Evolutionary conservation across 371 early-diverging fungal genomes (phyloP).

Genomic region (Umbelopsis sp.): DNA sequence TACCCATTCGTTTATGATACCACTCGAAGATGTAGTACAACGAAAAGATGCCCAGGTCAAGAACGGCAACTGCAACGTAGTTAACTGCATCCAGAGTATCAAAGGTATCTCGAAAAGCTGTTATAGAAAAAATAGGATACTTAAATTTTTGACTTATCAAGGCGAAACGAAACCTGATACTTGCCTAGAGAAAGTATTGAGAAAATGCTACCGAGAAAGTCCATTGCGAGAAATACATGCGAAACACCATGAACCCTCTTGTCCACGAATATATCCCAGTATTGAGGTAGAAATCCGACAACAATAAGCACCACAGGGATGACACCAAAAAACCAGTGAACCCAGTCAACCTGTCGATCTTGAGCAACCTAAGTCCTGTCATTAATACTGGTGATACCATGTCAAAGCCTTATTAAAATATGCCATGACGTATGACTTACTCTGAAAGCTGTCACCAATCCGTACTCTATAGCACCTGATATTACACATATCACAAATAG

Average conservation of each 20-base stretch:
- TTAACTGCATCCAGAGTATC: constrained; percentile 35
- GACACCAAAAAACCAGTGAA: constrained; percentile 43
- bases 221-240: constrained; percentile 51
- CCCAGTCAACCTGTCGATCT: constrained; percentile 27
- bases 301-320: constrained; percentile 48
- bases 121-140: not conserved
- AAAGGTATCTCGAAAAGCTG: constrained; percentile 27
- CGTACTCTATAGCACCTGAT: constrained; percentile 33
- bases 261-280: constrained; percentile 46
- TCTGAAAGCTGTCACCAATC: constrained; percentile 30
- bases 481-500: constrained; percentile 22
- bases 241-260: constrained; percentile 45
- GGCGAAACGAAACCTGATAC: not conserved
- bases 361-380: constrained; percentile 25
- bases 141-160: not conserved
- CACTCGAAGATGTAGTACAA: constrained; percentile 38
- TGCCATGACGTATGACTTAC: constrained; percentile 16
- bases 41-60: constrained; percentile 31
- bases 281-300: constrained; percentile 58
- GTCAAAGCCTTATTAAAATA: not conserved
- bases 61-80: constrained; percentile 33
- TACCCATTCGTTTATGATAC: constrained; percentile 22
- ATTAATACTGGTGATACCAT: not conserved
- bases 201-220: constrained; percentile 49
- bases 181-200: constrained; percentile 52